phyloP scores from a whole-genome alignment of 495 filamentous ascomycete species.

The Lepidopterella palustris region DNA sequence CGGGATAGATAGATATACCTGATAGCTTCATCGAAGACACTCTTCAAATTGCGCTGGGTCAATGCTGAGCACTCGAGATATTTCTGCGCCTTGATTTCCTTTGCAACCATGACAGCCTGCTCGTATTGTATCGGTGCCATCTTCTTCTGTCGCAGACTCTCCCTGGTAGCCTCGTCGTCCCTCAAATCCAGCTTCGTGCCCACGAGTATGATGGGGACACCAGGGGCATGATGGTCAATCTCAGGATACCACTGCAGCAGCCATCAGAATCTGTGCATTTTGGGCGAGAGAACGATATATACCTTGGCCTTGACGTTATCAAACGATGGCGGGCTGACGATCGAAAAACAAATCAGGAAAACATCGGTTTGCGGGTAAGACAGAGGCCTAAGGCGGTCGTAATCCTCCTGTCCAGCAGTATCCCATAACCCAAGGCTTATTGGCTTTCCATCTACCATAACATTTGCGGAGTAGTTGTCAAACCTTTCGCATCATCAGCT shows the following conservation, averaged over 20 bases:
- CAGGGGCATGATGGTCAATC: slow-evolving; percentile 92
- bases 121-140: slow-evolving; percentile 92
- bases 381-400: slow-evolving; percentile 89
- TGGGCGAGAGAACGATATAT: slow-evolving; percentile 23
- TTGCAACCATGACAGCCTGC: slow-evolving; percentile 73
- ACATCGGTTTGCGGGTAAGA: slow-evolving; percentile 98
- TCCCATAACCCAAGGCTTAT: slow-evolving; percentile 97
- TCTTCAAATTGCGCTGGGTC: slow-evolving; percentile 92
- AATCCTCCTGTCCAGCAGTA: slow-evolving; percentile 98
- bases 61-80: slow-evolving; percentile 98
- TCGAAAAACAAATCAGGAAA: slow-evolving; percentile 97
- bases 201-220: slow-evolving; percentile 92
- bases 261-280: slow-evolving; percentile 7
- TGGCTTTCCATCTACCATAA: slow-evolving; percentile 96
- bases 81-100: slow-evolving; percentile 88
- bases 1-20: slow-evolving; percentile 46
- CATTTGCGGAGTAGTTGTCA: slow-evolving; percentile 97
- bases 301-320: slow-evolving; percentile 98
- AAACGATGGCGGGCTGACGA: slow-evolving; percentile 93
- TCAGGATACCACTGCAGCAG: slow-evolving; percentile 80
- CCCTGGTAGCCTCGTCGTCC: slow-evolving; percentile 75
- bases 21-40: slow-evolving; percentile 96
- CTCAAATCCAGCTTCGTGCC: slow-evolving; percentile 95
- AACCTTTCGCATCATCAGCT: slow-evolving; percentile 54
- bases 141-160: slow-evolving; percentile 70